Conservation (phyloP, 2,329 filamentous ascomycete genomes). For the Cladosporium sphaerospermum region DNA sequence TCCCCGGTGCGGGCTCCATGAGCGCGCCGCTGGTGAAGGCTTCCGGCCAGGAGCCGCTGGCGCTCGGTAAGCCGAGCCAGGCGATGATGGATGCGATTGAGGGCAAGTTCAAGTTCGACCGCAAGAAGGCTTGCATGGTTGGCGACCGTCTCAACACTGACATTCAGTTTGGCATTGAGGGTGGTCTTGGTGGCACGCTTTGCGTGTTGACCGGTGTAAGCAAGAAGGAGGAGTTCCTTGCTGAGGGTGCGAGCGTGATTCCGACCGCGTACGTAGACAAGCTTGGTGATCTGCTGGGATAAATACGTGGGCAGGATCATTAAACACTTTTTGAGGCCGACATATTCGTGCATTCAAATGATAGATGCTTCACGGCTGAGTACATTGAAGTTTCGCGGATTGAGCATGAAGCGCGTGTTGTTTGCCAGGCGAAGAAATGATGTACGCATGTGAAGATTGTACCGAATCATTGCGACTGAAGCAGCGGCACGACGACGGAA, state of each 20-base stretch:
- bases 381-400: no score
- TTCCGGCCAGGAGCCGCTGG: slow-evolving; percentile 59
- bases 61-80: slow-evolving; percentile 90
- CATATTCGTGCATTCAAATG: neutral
- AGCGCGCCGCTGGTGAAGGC: slow-evolving; percentile 67
- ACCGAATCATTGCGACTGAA: no score
- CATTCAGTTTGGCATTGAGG: slow-evolving; percentile 90
- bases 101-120: slow-evolving; percentile 86
- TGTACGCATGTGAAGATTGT: no score
- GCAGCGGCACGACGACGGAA: no score
- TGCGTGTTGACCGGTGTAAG: slow-evolving; percentile 86
- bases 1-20: slow-evolving; percentile 84
- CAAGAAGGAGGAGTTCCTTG: slow-evolving; percentile 76
- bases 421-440: neutral
- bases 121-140: slow-evolving; percentile 85
- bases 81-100: slow-evolving; percentile 99
- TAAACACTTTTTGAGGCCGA: no score
- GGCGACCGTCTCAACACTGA: slow-evolving; percentile 92
- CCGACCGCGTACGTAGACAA: slow-evolving; percentile 80
- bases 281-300: slow-evolving; percentile 63
- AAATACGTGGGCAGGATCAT: neutral
- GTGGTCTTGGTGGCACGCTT: slow-evolving; percentile 81
- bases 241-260: slow-evolving; percentile 59
- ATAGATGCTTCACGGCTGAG: neutral
- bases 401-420: neutral